Percentiles rank a stretch among this genome's conserved stretches.
These are phyloP conservation scores for Brassica carinata DNA, from an alignment of 345 rosid species.

Conservation along the genomic window DNA sequence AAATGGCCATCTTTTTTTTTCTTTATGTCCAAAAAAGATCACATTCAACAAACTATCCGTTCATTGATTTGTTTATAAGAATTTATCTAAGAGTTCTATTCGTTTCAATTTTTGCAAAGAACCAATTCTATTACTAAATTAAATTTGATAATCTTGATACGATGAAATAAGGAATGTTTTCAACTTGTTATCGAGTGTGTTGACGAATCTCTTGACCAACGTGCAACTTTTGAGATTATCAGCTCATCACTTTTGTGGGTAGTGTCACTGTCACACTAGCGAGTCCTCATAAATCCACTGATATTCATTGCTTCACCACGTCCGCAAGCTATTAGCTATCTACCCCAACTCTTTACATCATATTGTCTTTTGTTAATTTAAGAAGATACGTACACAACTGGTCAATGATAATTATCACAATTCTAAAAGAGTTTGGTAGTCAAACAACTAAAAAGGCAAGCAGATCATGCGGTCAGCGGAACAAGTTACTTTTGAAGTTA, in stretches of 20 bases:
- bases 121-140: background rate
- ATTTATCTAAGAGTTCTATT: background rate
- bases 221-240: background rate
- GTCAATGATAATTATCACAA: slow-evolving; percentile 28
- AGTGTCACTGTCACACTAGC: background rate
- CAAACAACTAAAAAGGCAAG: slow-evolving; percentile 37
- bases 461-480: too few species aligned
- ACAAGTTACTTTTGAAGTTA: too few species aligned
- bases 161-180: background rate
- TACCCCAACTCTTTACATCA: too few species aligned
- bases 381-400: slow-evolving; percentile 19
- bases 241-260: background rate
- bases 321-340: slow-evolving; percentile 7
- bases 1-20: background rate
- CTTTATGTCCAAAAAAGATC: background rate
- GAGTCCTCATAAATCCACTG: background rate
- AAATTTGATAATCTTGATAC: slow-evolving; percentile 11
- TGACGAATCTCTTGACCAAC: background rate
- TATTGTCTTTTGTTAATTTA: slow-evolving; percentile 12
- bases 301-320: slow-evolving; percentile 19
- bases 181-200: background rate
- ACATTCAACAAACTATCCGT: background rate
- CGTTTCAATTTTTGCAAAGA: background rate
- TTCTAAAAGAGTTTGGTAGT: slow-evolving; percentile 22
- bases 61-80: background rate